A percentile compares a stretch with the other conserved stretches of the same genome.
Evolutionary conservation across 2,329 filamentous ascomycete genomes (phyloP).

Genomic region (Hirsutella rhossiliensis): DNA sequence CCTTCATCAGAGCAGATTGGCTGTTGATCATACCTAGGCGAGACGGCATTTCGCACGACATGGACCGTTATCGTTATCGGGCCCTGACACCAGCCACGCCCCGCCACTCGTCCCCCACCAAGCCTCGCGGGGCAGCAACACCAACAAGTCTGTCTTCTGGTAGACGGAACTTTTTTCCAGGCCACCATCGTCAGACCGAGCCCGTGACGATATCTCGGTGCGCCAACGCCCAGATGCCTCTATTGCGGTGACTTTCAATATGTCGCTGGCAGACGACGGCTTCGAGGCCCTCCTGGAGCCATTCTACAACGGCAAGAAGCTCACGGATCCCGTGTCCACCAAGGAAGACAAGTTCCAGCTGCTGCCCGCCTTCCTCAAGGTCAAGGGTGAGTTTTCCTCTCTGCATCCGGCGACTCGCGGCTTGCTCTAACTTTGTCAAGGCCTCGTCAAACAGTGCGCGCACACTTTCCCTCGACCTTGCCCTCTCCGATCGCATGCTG

Average conservation of each 20-base stretch:
- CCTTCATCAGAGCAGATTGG: too few species aligned
- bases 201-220: not conserved
- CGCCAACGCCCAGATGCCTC: slow-evolving; percentile 13
- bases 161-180: not conserved
- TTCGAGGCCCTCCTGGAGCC: slow-evolving; percentile 56
- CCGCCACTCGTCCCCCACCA: too few species aligned
- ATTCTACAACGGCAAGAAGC: slow-evolving; percentile 56
- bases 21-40: too few species aligned
- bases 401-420: not conserved
- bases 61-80: too few species aligned
- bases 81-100: too few species aligned
- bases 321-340: slow-evolving; percentile 52
- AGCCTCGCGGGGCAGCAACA: too few species aligned
- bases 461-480: not conserved
- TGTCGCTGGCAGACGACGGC: slow-evolving; percentile 47
- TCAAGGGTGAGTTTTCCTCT: slow-evolving; percentile 52
- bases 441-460: slow-evolving; percentile 74
- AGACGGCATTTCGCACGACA: too few species aligned
- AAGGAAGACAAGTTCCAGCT: slow-evolving; percentile 91
- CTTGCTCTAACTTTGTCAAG: slow-evolving; percentile 12
- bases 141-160: too few species aligned
- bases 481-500: not conserved
- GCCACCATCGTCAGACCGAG: not conserved
- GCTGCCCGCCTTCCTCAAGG: slow-evolving; percentile 91
- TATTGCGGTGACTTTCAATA: slow-evolving; percentile 23